Base-by-base conservation (phyloP, 805 yeast genomes). In the Starmerella riodocensis region DNA sequence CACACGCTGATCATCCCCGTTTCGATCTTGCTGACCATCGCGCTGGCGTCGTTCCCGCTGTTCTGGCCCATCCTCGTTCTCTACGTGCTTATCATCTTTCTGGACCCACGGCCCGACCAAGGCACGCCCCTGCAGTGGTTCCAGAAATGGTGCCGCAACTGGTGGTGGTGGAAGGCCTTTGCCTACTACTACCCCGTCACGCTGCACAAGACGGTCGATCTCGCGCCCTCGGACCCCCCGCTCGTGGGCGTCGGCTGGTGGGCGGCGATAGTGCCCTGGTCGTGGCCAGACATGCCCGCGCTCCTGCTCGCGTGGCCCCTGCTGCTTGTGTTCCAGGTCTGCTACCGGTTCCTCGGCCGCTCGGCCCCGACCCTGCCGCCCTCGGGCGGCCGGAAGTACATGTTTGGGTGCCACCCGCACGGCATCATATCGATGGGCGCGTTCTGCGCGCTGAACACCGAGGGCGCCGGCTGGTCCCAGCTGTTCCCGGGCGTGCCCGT, bases 331-430 rank as follows among this genome's bases (percentile, higher is more conserved):
- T 35, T 60, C 42, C 46, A 12, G 17, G 27, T 26, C 28, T 4
- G 88, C 84, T 0, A 29, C 23, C 34, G 86, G 83, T 23, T 41
- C 24, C n/a, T 28, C 6, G 38, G 41, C 4, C 5, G 13, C 4
- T 2, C 12, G 8, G 4, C 13, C 8, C 29, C 32, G 4, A 13
- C 24, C 9, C 6, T 34, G 9, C 39, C 41, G 11, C 45, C 45
- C 1, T 42, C 54, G 3, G 50, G 57, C 2, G 62, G 62, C 18
- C 42, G 48, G 2, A 63, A 78, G 27, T 88, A 91, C 58, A 73
- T 88, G 2, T 88, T 88, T 60, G 93, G 95, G 0, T 78, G 83
- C 53, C 96, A 86, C 58, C 98, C 98, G 0, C 98, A 91, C 58
- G 98, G 98, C 0, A 86, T 88, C 13, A 85, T 86, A 11, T 81